These are phyloP conservation scores for Blastobotrys mokoenaii DNA, from an alignment of 805 yeast species.

Conservation along the genomic window DNA sequence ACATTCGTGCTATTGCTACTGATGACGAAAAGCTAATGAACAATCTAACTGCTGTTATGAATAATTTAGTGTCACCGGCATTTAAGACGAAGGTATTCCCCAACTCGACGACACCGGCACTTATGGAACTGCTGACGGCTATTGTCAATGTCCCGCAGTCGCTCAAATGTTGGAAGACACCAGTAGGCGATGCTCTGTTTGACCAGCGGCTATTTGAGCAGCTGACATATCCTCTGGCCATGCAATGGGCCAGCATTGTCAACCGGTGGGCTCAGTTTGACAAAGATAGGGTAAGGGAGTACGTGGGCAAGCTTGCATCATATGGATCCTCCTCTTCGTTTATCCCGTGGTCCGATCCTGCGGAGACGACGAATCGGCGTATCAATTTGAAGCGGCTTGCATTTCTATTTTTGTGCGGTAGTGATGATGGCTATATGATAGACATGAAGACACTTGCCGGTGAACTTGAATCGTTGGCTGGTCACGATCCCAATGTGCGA, in stretches of 20 bases:
- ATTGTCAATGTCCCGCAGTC: constrained; percentile 28
- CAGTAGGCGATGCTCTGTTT: constrained; percentile 55
- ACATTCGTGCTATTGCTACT: constrained; percentile 35
- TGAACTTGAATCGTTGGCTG: constrained; percentile 37
- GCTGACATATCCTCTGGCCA: constrained; percentile 22
- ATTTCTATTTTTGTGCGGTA: constrained; percentile 54
- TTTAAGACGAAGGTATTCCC: constrained; percentile 39
- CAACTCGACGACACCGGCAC: constrained; percentile 33
- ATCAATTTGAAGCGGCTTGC: constrained; percentile 53
- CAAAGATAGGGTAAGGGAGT: constrained; percentile 49
- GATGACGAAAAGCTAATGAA: constrained; percentile 56
- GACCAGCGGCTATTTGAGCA: constrained; percentile 49
- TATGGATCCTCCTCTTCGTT: constrained; percentile 50
- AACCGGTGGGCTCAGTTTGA: constrained; percentile 57
- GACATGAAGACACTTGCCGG: constrained; percentile 41
- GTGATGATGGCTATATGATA: constrained; percentile 45
- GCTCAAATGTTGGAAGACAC: constrained; percentile 53
- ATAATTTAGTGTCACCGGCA: constrained; percentile 46
- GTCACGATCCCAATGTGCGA: constrained; percentile 28
- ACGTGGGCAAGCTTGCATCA: constrained; percentile 33
- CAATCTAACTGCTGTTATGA: constrained; percentile 43
- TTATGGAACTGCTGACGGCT: constrained; percentile 35
- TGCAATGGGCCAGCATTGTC: constrained; percentile 49
- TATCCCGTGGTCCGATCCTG: constrained; percentile 54
- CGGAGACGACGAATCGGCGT: constrained; percentile 48